phyloP scores from a whole-genome alignment of 2,329 filamentous ascomycete species.

The Talaromyces atroroseus region DNA sequence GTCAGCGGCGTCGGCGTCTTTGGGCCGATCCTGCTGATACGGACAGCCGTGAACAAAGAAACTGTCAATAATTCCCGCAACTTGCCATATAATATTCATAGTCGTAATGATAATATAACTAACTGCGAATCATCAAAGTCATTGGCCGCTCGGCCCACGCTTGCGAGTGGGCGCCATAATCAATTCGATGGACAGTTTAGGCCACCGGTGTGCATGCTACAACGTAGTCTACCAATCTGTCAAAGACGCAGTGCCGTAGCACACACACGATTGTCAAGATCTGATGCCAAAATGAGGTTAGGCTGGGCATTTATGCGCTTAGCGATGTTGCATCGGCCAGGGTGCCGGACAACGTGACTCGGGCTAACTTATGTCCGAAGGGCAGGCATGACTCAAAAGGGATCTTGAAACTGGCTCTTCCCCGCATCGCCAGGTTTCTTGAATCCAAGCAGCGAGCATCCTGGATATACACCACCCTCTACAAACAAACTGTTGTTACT shows the following conservation, averaged over 20 bases:
- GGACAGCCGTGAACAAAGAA: neutral
- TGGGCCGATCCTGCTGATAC: too few species aligned
- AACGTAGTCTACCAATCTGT: too few species aligned
- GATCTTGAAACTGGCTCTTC: neutral
- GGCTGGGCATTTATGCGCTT: neutral
- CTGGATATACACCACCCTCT: neutral
- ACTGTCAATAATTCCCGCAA: neutral
- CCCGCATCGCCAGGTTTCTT: neutral
- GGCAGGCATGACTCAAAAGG: neutral
- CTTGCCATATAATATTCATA: neutral
- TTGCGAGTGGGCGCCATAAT: neutral
- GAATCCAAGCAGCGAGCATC: neutral
- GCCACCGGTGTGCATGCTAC: neutral
- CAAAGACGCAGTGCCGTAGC: too few species aligned
- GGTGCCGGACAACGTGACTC: neutral
- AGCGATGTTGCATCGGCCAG: constrained; percentile 8
- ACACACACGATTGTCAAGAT: too few species aligned
- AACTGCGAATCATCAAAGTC: neutral
- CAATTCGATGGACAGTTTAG: neutral
- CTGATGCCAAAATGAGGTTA: too few species aligned
- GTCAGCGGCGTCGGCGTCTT: neutral
- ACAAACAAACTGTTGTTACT: neutral
- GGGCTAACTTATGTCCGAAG: neutral
- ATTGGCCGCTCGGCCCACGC: neutral
- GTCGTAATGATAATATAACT: too few species aligned